These are phyloP conservation scores for Astragalus membranaceus DNA, from an alignment of 306 rosid species.

Conservation along the genomic window DNA sequence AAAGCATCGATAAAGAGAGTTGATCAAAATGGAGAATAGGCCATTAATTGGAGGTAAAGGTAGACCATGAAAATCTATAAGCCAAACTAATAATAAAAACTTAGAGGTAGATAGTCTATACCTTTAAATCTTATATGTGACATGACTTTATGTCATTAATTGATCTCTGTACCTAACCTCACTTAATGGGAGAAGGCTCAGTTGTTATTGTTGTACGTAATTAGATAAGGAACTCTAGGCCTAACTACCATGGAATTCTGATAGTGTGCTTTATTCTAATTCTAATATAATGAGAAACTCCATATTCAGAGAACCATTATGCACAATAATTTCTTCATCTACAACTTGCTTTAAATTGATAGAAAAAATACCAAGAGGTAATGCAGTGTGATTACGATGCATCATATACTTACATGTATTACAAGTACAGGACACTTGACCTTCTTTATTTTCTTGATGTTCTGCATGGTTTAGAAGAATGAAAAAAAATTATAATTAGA, in stretches of 20 bases:
- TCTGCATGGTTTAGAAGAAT: conserved; percentile 43
- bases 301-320: neutral
- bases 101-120: neutral
- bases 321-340: neutral
- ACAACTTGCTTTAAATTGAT: conserved; percentile 6
- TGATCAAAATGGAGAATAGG: too few species aligned
- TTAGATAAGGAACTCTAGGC: neutral
- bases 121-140: neutral
- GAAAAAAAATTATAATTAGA: neutral
- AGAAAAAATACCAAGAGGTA: neutral
- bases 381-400: neutral
- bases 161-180: neutral
- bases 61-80: neutral
- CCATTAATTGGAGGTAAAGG: neutral
- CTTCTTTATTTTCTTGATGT: conserved; percentile 86
- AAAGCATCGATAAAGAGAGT: too few species aligned
- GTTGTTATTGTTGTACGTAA: neutral
- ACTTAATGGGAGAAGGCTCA: neutral
- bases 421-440: conserved; percentile 97
- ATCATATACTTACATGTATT: conserved; percentile 78
- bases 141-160: neutral
- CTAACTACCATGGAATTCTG: neutral
- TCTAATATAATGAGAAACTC: neutral
- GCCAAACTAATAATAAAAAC: neutral
- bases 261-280: neutral